Base-by-base conservation (phyloP, 129 eudicot species). In the Pittosporum tobira region DNA sequence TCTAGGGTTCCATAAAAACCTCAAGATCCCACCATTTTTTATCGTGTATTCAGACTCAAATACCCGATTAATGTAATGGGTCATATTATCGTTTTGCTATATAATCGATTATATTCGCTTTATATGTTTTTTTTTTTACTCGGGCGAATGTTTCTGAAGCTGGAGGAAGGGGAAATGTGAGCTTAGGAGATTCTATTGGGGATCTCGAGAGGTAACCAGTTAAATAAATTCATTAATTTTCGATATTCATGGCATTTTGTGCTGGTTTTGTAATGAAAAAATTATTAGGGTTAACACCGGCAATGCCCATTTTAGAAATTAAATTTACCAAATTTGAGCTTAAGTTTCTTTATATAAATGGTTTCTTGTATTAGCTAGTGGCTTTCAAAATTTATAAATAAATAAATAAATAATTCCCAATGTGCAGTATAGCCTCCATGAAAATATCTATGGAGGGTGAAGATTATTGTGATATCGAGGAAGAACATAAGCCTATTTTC, bases 401-500 rank as follows among this genome's bases (percentile, higher is more conserved):
- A n/a, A n/a, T n/a, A n/a, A n/a, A n/a, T n/a, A n/a, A n/a, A n/a
- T n/a, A n/a, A n/a, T n/a, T n/a, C n/a, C n/a, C 42, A 6, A 5
- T 36, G 9, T 15, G 18, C 48, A 44, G 48, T 14, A 18, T 44
- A 18, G 48, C 48, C 16, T 44, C 48, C 18, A 8, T 44, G 18
- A 49, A 49, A 20, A 5, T 49, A 49, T 49, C 25, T 2, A 2
- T 10, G 55, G 55, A 49, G n/a, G n/a, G n/a, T 6, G 42, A 36
- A 6, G 42, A 36, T 12, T 36, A 36, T 12, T 6, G 11, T 12
- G 42, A 12, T 12, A 12, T 1, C 6, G 42, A 6, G 19, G 63
- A 36, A 30, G 63, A 5, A 18, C 73, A 66, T 10, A 71, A 72
- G 51, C 18, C 57, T 0, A 47, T 42, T 38, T 51, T 76, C 24